Evolutionary conservation across 495 filamentous ascomycete genomes (phyloP).

Genomic region (Glarea lozoyensis): DNA sequence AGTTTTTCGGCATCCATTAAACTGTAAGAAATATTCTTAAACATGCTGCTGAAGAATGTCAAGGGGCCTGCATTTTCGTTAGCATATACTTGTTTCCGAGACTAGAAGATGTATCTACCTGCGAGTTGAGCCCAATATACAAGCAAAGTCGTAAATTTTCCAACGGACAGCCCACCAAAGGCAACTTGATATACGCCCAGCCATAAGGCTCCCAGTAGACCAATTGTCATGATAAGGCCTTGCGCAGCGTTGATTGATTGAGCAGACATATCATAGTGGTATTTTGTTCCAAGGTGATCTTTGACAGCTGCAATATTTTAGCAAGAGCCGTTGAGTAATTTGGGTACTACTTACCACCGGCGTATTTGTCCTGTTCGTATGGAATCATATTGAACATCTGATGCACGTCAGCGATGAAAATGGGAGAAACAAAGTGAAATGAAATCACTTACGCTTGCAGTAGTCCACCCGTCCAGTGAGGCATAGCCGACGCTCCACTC

Average conservation of each 20-base stretch:
- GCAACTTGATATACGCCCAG: conserved; percentile 62
- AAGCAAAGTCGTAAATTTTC: conserved; percentile 61
- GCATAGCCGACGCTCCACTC: conserved; percentile 20
- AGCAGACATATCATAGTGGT: conserved; percentile 15
- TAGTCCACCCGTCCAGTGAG: conserved; percentile 20
- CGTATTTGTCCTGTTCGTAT: conserved; percentile 56
- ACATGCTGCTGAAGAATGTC: conserved; percentile 51
- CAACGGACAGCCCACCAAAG: conserved; percentile 45
- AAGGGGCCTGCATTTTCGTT: conserved; percentile 41
- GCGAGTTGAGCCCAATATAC: conserved; percentile 61
- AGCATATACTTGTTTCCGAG: conserved; percentile 1
- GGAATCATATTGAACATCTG: conserved; percentile 51
- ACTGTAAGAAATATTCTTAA: conserved; percentile 47
- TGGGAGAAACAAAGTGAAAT: neutral
- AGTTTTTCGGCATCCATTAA: conserved; percentile 66
- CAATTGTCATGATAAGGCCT: conserved; percentile 47
- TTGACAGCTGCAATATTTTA: conserved; percentile 17
- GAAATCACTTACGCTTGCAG: conserved; percentile 17
- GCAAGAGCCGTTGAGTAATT: neutral
- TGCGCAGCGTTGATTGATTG: conserved; percentile 31
- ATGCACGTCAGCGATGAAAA: neutral
- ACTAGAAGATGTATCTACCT: no score
- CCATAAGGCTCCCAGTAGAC: conserved; percentile 52
- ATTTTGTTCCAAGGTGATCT: conserved; percentile 17
- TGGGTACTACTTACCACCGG: conserved; percentile 25